These are phyloP conservation scores for Cryptococcus sp. DNA, from an alignment of 1,284 basidiomycete species.

Conservation along the genomic window DNA sequence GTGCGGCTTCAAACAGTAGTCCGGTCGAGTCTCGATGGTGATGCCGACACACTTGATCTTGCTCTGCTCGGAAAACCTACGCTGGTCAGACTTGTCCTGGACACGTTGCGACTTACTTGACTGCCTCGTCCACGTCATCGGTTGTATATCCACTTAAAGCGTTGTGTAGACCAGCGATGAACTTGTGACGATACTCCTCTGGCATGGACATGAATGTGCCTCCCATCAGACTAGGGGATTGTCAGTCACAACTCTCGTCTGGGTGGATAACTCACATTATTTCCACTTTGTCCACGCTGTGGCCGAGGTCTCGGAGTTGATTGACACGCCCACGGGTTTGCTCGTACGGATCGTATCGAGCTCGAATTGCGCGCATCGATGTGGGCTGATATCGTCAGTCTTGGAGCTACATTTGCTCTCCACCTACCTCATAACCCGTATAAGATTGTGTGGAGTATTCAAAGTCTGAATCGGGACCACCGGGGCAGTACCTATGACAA, in stretches of 20 bases:
- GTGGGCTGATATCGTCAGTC: conserved; percentile 64
- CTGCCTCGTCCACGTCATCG: conserved; percentile 94
- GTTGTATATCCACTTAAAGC: conserved; percentile 94
- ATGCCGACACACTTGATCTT: conserved; percentile 99
- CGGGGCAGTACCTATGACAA: conserved; percentile 84
- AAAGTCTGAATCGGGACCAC: conserved; percentile 98
- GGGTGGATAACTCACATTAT: conserved; percentile 65
- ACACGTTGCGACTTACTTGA: conserved; percentile 59
- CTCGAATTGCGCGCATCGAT: conserved; percentile 97
- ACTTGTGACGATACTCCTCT: conserved; percentile 89
- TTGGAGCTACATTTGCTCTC: background rate
- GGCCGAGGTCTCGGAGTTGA: conserved; percentile 90
- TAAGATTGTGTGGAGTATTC: conserved; percentile 99
- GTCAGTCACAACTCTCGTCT: background rate
- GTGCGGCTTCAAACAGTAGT: conserved; percentile 97
- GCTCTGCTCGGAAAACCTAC: conserved; percentile 88
- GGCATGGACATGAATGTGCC: conserved; percentile 99
- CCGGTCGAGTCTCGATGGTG: conserved; percentile 97
- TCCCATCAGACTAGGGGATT: conserved; percentile 72
- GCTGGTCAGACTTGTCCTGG: background rate
- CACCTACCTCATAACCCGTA: conserved; percentile 75
- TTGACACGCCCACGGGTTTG: conserved; percentile 94
- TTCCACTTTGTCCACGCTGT: conserved; percentile 98
- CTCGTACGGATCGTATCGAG: conserved; percentile 98
- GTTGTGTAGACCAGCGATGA: conserved; percentile 96